Evolutionary conservation across 768 basidiomycete species (phyloP).

Genomic region (Coprinopsis sp.): DNA sequence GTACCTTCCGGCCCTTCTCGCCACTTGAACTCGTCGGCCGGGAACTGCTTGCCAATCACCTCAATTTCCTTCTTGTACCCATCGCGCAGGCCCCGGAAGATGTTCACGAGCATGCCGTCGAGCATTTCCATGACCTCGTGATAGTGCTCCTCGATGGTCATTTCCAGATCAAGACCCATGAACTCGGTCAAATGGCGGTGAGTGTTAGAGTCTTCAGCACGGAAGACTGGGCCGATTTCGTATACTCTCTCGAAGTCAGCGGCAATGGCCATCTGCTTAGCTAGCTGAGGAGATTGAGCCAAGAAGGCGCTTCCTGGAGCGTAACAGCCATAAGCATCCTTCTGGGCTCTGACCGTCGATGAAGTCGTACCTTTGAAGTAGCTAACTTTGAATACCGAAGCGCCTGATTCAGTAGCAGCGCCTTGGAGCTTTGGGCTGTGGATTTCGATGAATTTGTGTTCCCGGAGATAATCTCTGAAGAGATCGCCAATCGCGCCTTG

Average conservation of each 20-base stretch:
- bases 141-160: constrained; percentile 98
- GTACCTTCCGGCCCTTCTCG: constrained; percentile 88
- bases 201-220: constrained; percentile 95
- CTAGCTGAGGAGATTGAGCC: constrained; percentile 94
- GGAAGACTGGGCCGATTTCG: constrained; percentile 95
- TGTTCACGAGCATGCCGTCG: constrained; percentile 78
- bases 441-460: constrained; percentile 84
- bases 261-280: constrained; percentile 99
- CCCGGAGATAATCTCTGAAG: constrained; percentile 79
- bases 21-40: constrained; percentile 95
- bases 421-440: constrained; percentile 97
- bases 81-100: constrained; percentile 81
- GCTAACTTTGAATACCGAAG: constrained; percentile 94
- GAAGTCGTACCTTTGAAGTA: constrained; percentile 82
- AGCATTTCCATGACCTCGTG: constrained; percentile 95
- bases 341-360: background rate
- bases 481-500: constrained; percentile 85
- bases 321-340: constrained; percentile 3
- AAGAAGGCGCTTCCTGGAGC: constrained; percentile 77
- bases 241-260: constrained; percentile 98
- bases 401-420: constrained; percentile 94
- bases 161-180: constrained; percentile 97
- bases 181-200: constrained; percentile 99
- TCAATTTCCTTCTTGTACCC: constrained; percentile 81
- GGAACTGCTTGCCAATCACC: constrained; percentile 79